A percentile compares a stretch with the other conserved stretches of the same genome.
phyloP scores from a whole-genome alignment of 2,329 filamentous ascomycete species.

The Claviceps sp. region DNA sequence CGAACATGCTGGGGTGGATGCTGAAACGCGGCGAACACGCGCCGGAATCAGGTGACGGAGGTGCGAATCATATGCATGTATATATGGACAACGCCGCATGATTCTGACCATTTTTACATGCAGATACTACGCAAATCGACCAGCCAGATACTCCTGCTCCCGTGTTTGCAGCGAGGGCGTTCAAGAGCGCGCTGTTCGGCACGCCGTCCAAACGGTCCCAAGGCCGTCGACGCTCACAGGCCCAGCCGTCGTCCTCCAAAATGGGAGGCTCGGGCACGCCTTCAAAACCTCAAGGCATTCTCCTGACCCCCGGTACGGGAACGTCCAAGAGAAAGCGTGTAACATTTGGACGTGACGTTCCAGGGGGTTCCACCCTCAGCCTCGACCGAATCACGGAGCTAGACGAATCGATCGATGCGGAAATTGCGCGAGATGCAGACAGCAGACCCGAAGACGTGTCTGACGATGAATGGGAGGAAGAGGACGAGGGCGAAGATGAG shows the following conservation, averaged over 20 bases:
- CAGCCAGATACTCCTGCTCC: slow-evolving; percentile 52
- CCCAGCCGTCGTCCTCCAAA: slow-evolving; percentile 5
- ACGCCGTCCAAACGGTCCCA: slow-evolving; percentile 32
- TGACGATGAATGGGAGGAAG: slow-evolving; percentile 32
- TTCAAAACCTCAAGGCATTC: slow-evolving; percentile 41
- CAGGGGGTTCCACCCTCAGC: slow-evolving; percentile 10
- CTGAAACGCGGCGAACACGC: slow-evolving; percentile 31
- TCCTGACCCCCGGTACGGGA: slow-evolving; percentile 50
- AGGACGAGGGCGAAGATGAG: slow-evolving; percentile 31
- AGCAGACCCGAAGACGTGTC: slow-evolving; percentile 9
- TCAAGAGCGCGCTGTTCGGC: slow-evolving; percentile 51
- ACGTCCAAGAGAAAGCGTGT: slow-evolving; percentile 49
- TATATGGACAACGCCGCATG: background rate
- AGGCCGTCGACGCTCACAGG: slow-evolving; percentile 14
- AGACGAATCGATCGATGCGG: slow-evolving; percentile 32
- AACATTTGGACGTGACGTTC: slow-evolving; percentile 47
- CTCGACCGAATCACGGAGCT: slow-evolving; percentile 22
- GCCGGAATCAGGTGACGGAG: slow-evolving; percentile 17
- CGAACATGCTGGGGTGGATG: slow-evolving; percentile 46
- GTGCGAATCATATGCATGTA: slow-evolving; percentile 2
- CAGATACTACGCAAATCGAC: slow-evolving; percentile 36
- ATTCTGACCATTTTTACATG: background rate
- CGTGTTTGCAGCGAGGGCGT: slow-evolving; percentile 50
- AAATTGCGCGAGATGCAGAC: slow-evolving; percentile 15
- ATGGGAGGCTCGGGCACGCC: slow-evolving; percentile 29